phyloP scores from a whole-genome alignment of 306 rosid species.

The Inga laurina region DNA sequence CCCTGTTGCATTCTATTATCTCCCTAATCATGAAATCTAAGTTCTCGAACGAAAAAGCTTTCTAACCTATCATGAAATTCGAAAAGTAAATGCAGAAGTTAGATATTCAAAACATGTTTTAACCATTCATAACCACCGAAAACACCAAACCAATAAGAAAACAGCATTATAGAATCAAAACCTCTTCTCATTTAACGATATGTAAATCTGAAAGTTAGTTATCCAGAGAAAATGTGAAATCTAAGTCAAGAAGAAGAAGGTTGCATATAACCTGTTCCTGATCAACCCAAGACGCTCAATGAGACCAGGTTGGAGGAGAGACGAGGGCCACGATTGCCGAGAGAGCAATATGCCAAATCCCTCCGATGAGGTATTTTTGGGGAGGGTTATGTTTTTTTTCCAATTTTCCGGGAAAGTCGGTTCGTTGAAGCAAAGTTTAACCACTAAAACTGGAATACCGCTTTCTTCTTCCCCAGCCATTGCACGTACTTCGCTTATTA shows the following conservation, averaged over 20 bases:
- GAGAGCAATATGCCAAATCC: background rate
- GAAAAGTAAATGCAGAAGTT: background rate
- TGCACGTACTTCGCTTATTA: slow-evolving; percentile 13
- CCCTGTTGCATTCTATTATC: background rate
- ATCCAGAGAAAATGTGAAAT: background rate
- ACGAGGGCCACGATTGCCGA: background rate
- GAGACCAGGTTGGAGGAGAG: background rate
- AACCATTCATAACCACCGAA: background rate
- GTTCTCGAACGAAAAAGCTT: background rate
- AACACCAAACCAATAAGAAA: background rate
- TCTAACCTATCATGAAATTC: background rate
- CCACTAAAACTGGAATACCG: slow-evolving; percentile 2
- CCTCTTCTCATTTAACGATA: background rate
- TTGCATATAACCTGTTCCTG: background rate
- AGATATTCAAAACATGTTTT: background rate
- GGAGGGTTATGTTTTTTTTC: background rate
- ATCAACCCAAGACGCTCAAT: background rate
- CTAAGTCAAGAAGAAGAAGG: background rate
- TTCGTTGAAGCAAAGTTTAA: background rate
- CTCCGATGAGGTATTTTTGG: slow-evolving; percentile 2
- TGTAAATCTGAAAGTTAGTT: background rate
- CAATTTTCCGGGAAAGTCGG: slow-evolving; percentile 20
- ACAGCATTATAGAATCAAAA: background rate
- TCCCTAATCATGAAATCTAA: background rate
- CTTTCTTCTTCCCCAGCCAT: background rate